Evolutionary conservation across 2,329 filamentous ascomycete genomes (phyloP).

Genomic region (Claviceps citrina): DNA sequence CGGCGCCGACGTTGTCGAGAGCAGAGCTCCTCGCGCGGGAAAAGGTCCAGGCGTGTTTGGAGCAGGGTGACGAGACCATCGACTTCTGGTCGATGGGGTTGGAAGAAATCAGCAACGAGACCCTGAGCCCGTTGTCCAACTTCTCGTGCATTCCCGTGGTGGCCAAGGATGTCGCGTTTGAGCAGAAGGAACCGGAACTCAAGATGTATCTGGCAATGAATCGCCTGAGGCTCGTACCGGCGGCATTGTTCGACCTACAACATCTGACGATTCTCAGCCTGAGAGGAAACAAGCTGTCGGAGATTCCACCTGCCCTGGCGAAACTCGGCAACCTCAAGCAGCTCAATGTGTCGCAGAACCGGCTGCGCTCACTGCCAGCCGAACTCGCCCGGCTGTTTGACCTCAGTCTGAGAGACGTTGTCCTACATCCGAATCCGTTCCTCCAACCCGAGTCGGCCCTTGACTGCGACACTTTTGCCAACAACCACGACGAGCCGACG

Average conservation of each 20-base stretch:
- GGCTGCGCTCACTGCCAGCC: constrained; percentile 42
- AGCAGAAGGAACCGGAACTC: constrained; percentile 41
- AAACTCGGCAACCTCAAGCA: constrained; percentile 42
- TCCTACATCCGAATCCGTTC: constrained; percentile 49
- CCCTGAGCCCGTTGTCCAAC: constrained; percentile 39
- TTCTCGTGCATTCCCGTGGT: constrained; percentile 40
- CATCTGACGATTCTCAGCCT: constrained; percentile 50
- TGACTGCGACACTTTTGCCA: constrained; percentile 2
- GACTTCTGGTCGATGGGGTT: constrained; percentile 46
- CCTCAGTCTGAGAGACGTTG: constrained; percentile 34
- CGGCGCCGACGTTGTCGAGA: constrained; percentile 17
- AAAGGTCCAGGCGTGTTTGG: constrained; percentile 37
- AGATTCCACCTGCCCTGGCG: constrained; percentile 44
- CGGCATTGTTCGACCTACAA: constrained; percentile 44
- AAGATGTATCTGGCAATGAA: constrained; percentile 49
- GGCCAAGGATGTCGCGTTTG: constrained; percentile 41
- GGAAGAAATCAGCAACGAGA: constrained; percentile 37
- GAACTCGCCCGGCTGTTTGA: constrained; percentile 44
- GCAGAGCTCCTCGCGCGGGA: constrained; percentile 30
- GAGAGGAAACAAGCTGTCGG: constrained; percentile 44
- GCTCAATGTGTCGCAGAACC: constrained; percentile 52
- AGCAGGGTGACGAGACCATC: constrained; percentile 41
- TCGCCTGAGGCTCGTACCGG: constrained; percentile 37
- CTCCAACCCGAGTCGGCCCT: constrained; percentile 22
- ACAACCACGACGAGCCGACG: background rate